Conservation (phyloP, 164 flowering plant species). For the Macadamia integrifolia region DNA sequence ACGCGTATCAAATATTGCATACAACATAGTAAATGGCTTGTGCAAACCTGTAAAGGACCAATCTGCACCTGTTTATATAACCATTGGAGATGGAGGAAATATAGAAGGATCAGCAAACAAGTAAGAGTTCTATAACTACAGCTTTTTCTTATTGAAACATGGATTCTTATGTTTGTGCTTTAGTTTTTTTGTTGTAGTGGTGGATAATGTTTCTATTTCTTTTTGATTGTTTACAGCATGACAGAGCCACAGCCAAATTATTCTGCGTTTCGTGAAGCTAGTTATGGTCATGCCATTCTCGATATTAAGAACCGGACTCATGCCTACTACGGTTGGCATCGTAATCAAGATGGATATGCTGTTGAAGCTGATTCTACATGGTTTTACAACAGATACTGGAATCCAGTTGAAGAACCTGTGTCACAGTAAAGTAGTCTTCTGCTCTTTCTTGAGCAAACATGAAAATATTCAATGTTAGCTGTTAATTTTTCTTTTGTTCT, state of each 20-base stretch:
- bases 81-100: slow-evolving; percentile 95
- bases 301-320: slow-evolving; percentile 83
- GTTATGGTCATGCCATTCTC: slow-evolving; percentile 78
- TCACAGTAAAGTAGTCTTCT: too few relatives aligned
- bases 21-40: slow-evolving; percentile 55
- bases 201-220: neutral
- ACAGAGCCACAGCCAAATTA: slow-evolving; percentile 81
- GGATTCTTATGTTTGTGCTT: too few relatives aligned
- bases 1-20: slow-evolving; percentile 73
- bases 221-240: slow-evolving; percentile 40
- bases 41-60: slow-evolving; percentile 55
- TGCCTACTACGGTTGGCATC: slow-evolving; percentile 69
- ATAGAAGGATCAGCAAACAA: slow-evolving; percentile 68
- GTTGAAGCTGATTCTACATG: slow-evolving; percentile 60
- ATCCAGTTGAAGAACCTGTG: slow-evolving; percentile 12
- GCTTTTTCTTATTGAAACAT: neutral
- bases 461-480: too few relatives aligned
- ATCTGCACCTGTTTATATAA: slow-evolving; percentile 85
- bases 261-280: slow-evolving; percentile 80
- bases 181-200: too few relatives aligned
- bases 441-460: too few relatives aligned
- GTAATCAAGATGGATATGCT: slow-evolving; percentile 67
- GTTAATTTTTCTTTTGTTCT: too few relatives aligned
- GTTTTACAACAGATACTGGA: slow-evolving; percentile 58
- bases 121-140: slow-evolving; percentile 34